Evolutionary conservation across 257 asterid species (phyloP).

Genomic region (Thymus mandschuricus): DNA sequence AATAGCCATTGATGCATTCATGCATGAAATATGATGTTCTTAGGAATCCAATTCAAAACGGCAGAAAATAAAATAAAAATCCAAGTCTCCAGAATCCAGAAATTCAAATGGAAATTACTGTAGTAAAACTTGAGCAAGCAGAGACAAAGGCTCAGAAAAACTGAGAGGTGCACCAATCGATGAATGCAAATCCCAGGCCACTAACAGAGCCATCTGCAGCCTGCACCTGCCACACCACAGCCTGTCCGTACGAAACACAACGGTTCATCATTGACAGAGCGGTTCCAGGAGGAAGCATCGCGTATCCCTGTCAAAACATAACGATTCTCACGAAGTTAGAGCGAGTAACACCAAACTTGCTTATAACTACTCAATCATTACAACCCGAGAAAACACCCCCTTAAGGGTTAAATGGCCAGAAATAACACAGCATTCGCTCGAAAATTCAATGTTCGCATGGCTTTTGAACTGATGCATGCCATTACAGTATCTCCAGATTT

Average conservation of each 20-base stretch:
- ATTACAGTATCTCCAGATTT: background rate
- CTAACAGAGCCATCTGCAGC: conserved; percentile 31
- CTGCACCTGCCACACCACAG: conserved; percentile 46
- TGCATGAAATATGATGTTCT: background rate
- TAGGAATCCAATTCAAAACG: background rate
- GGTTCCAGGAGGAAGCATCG: conserved; percentile 37
- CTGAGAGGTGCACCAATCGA: conserved; percentile 28
- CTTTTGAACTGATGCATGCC: background rate
- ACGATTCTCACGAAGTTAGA: background rate
- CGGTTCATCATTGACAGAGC: conserved; percentile 28
- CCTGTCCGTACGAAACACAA: conserved; percentile 34
- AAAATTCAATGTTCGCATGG: background rate
- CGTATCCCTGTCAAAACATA: conserved; percentile 38
- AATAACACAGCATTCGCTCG: background rate
- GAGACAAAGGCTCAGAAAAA: conserved; percentile 7
- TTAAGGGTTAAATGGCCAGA: background rate
- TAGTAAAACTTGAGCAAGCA: background rate
- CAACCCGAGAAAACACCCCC: too few relatives aligned
- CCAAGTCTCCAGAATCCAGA: background rate
- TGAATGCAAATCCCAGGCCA: conserved; percentile 36
- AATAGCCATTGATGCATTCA: conserved; percentile 21
- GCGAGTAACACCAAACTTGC: background rate
- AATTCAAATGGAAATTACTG: conserved; percentile 4
- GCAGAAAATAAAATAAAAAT: background rate
- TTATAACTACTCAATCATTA: too few relatives aligned